Percentiles rank a stretch among this genome's conserved stretches.
Conservation (phyloP, 2,329 filamentous ascomycete genomes). For the Leptographium galeiforme region DNA sequence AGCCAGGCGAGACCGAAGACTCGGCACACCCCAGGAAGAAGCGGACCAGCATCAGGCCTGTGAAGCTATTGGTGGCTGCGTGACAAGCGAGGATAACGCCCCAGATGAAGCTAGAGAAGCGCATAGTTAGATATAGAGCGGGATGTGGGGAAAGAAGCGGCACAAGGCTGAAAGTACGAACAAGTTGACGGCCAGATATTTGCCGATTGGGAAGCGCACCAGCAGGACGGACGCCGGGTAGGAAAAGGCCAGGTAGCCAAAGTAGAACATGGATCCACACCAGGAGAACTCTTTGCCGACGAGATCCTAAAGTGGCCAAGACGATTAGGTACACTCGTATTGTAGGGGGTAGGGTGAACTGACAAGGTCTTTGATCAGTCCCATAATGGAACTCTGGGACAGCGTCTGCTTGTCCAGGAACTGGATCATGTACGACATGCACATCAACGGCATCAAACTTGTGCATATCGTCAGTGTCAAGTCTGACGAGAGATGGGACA, state of each 20-base stretch:
- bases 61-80: neutral
- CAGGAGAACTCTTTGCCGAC: constrained; percentile 5
- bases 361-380: neutral
- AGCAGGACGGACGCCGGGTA: constrained; percentile 6
- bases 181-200: constrained; percentile 6
- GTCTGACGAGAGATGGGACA: neutral
- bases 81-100: constrained; percentile 1
- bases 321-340: neutral
- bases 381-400: constrained; percentile 1
- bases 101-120: neutral
- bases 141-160: neutral
- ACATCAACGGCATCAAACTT: constrained; percentile 4
- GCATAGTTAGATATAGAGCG: neutral
- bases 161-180: neutral
- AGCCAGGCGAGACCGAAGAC: constrained; percentile 1
- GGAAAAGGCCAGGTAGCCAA: constrained; percentile 8
- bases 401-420: constrained; percentile 6
- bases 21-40: constrained; percentile 5
- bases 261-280: constrained; percentile 8
- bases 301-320: neutral
- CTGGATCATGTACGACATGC: constrained; percentile 4
- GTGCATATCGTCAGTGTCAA: neutral
- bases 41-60: neutral
- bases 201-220: constrained; percentile 6
- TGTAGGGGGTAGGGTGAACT: neutral